Percentiles rank a stretch among this genome's conserved stretches.
phyloP scores from a whole-genome alignment of 2,329 filamentous ascomycete genomes.

The Chaetomium globosum region DNA sequence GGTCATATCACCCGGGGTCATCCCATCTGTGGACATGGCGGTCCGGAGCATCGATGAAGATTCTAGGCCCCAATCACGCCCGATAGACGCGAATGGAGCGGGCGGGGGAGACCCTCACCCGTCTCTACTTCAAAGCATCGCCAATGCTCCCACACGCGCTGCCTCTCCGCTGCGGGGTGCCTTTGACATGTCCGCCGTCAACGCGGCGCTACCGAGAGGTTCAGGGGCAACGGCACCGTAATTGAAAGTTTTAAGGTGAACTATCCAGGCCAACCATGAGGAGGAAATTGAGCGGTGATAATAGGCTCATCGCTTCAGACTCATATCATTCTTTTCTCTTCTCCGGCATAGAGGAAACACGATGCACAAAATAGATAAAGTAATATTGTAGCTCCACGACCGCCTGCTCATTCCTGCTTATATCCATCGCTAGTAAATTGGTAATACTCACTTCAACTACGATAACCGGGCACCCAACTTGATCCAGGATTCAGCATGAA shows the following conservation, averaged over 20 bases:
- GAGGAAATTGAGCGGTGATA: conserved; percentile 3
- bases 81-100: conserved; percentile 6
- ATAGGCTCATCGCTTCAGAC: no score
- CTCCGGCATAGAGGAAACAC: no score
- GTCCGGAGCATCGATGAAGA: conserved; percentile 7
- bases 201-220: conserved; percentile 15
- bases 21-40: conserved; percentile 8
- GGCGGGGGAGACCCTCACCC: conserved; percentile 2
- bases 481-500: no score
- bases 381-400: no score
- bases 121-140: conserved; percentile 8
- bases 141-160: conserved; percentile 4
- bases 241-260: conserved; percentile 9
- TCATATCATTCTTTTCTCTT: no score
- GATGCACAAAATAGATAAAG: no score
- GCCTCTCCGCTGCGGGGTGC: conserved; percentile 8
- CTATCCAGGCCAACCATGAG: conserved; percentile 1
- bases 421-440: no score
- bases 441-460: no score
- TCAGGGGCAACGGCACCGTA: conserved; percentile 4
- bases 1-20: conserved; percentile 4
- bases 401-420: no score
- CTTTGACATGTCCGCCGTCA: conserved; percentile 11
- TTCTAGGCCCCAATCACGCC: conserved; percentile 7
- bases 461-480: no score